phyloP scores from a whole-genome alignment of 176 grass and related monocot species.

The Carex scoparia region DNA sequence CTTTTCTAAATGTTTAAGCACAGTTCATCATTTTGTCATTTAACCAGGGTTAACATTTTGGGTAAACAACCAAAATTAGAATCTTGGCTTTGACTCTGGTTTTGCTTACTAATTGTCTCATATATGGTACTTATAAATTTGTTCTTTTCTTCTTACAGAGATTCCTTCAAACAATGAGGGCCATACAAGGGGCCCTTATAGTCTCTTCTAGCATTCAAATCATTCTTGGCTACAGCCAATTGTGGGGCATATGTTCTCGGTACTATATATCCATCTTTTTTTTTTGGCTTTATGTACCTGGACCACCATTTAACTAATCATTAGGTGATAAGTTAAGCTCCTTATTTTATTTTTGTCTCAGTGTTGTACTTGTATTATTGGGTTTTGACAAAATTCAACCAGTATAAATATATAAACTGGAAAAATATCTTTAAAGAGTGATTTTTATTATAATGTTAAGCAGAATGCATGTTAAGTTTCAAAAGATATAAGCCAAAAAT shows the following conservation, averaged over 20 bases:
- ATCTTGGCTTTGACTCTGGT: not conserved
- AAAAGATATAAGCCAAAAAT: too few relatives aligned
- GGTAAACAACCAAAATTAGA: not conserved
- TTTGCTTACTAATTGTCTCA: not conserved
- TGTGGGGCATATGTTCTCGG: conserved; percentile 99
- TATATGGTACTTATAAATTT: not conserved
- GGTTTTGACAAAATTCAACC: not conserved
- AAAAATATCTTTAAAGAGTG: not conserved
- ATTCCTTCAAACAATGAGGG: conserved; percentile 91
- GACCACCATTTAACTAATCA: conserved; percentile 16
- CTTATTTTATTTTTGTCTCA: conserved; percentile 10
- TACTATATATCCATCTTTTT: conserved; percentile 9
- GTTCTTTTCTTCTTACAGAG: conserved; percentile 50
- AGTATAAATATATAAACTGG: not conserved
- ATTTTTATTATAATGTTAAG: not conserved
- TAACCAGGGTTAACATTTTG: conserved; percentile 7
- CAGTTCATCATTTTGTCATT: not conserved
- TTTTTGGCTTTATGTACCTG: not conserved
- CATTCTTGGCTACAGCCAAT: conserved; percentile 94
- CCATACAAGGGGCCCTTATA: conserved; percentile 84
- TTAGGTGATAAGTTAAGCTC: conserved; percentile 13
- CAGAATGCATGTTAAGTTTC: not conserved
- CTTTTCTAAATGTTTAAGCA: not conserved
- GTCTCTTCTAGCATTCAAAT: conserved; percentile 98
- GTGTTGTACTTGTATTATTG: conserved; percentile 17